Evolutionary conservation across 148 eudicot genomes (phyloP).

Genomic region (Fagopyrum homotropicum): DNA sequence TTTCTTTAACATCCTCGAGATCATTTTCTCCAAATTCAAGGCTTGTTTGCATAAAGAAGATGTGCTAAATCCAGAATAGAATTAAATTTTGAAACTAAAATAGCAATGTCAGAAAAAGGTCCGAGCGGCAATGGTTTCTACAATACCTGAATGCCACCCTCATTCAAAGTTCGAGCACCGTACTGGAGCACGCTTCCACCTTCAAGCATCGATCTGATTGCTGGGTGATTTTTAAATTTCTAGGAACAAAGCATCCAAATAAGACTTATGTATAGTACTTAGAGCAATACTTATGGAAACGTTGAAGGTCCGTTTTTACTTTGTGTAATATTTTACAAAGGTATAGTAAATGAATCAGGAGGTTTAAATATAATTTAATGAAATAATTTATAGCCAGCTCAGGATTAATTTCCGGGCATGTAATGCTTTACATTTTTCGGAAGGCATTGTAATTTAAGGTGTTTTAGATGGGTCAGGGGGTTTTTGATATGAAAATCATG

Average conservation of each 20-base stretch:
- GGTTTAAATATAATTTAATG: neutral
- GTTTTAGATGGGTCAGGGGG: neutral
- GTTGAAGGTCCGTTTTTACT: neutral
- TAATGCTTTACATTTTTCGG: neutral
- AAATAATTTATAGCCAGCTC: neutral
- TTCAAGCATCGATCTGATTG: constrained; percentile 75
- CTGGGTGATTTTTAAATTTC: constrained; percentile 91
- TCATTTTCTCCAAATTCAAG: neutral
- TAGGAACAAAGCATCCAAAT: constrained; percentile 18
- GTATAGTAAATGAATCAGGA: neutral
- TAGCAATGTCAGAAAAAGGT: neutral
- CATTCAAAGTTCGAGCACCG: constrained; percentile 94
- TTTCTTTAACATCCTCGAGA: neutral
- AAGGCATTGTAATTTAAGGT: neutral
- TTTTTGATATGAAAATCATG: neutral
- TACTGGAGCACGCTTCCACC: constrained; percentile 85
- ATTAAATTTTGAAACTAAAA: neutral
- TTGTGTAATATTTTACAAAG: neutral
- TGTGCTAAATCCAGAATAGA: neutral
- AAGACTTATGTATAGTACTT: neutral
- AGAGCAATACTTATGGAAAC: neutral
- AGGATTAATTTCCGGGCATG: neutral
- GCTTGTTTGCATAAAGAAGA: neutral
- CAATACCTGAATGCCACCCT: constrained; percentile 97
- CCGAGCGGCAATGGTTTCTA: neutral